Conservation (phyloP, 352 stramenopile genomes). For the Phytopythium kandeliae region DNA sequence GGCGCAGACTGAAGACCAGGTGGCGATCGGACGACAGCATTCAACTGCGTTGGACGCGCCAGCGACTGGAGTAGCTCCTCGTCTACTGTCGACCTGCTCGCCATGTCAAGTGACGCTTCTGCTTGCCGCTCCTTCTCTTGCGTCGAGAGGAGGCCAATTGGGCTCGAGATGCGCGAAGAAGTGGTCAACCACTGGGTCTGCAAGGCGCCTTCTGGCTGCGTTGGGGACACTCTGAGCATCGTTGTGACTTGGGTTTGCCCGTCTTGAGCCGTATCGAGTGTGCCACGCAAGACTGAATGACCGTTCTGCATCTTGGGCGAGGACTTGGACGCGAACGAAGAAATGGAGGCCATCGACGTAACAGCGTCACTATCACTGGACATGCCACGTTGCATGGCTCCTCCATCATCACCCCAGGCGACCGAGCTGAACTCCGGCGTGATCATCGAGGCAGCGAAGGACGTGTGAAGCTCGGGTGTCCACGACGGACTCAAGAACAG, state of each 20-base stretch:
- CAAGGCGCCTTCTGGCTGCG: not conserved
- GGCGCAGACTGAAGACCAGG: not conserved
- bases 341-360: not conserved
- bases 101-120: conserved; percentile 1
- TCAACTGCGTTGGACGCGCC: not conserved
- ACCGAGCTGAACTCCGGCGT: not conserved
- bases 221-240: not conserved
- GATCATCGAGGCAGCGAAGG: not conserved
- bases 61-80: conserved; percentile 1
- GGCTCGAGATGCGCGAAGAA: not conserved
- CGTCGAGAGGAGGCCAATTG: not conserved
- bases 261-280: not conserved
- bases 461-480: not conserved
- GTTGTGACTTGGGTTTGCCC: not conserved
- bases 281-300: not conserved
- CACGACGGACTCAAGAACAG: not conserved
- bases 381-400: not conserved
- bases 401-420: not conserved
- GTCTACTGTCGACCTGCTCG: not conserved
- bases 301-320: not conserved
- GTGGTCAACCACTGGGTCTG: not conserved
- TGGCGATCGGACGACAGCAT: not conserved
- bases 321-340: not conserved
- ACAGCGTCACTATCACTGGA: not conserved
- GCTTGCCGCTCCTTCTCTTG: conserved; percentile 1